These are phyloP conservation scores for Pseudogymnoascus sp. DNA, from an alignment of 2,329 filamentous ascomycete species.

Conservation along the genomic window DNA sequence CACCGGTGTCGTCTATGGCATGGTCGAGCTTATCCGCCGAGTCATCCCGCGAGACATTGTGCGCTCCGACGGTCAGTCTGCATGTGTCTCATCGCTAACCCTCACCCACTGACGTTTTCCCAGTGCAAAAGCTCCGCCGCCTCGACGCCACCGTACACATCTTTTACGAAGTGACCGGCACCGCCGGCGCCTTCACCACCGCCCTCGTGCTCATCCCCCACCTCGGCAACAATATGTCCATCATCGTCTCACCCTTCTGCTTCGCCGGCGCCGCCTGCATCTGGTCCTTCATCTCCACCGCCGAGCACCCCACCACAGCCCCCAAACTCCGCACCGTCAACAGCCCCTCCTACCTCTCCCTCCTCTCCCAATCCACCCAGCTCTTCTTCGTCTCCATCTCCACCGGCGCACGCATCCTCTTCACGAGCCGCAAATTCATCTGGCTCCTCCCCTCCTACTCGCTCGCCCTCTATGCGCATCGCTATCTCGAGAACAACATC, in stretches of 20 bases:
- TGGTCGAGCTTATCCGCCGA: conserved; percentile 43
- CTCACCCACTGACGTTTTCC: conserved; percentile 42
- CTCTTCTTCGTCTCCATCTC: conserved; percentile 39
- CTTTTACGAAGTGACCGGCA: conserved; percentile 41
- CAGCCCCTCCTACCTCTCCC: conserved; percentile 30
- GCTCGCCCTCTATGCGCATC: conserved; percentile 40
- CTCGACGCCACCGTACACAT: conserved; percentile 31
- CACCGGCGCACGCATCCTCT: conserved; percentile 38
- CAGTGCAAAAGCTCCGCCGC: conserved; percentile 20
- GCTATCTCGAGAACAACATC: conserved; percentile 42
- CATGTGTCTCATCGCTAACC: conserved; percentile 35
- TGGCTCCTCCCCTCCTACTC: conserved; percentile 43
- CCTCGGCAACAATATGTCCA: conserved; percentile 43
- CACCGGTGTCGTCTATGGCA: conserved; percentile 36
- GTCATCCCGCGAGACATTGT: conserved; percentile 45
- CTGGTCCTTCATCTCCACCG: conserved; percentile 40
- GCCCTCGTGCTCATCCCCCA: conserved; percentile 41
- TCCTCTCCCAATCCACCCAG: conserved; percentile 32
- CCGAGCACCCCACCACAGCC: conserved; percentile 27
- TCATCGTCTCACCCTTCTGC: conserved; percentile 42
- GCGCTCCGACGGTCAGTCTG: conserved; percentile 31
- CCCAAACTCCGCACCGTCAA: conserved; percentile 16
- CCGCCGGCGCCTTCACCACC: conserved; percentile 39
- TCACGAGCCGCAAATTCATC: conserved; percentile 39
- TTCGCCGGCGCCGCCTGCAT: conserved; percentile 34